phyloP scores from a whole-genome alignment of 176 grass and related monocot genomes.

The Carex parvula region DNA sequence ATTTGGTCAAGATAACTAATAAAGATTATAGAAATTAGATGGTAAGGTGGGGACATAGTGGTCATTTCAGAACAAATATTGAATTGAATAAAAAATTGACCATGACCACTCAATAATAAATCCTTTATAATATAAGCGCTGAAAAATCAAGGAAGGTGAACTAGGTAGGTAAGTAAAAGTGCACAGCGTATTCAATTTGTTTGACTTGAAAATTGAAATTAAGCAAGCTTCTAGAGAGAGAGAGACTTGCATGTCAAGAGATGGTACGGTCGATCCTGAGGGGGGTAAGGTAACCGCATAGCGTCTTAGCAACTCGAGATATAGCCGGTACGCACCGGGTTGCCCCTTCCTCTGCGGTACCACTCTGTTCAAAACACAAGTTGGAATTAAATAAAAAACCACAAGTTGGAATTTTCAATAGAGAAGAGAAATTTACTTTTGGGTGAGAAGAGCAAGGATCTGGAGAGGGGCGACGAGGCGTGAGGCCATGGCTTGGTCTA shows the following conservation, averaged over 20 bases:
- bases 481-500: slow-evolving; percentile 69
- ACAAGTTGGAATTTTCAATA: not conserved
- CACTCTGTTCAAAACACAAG: slow-evolving; percentile 42
- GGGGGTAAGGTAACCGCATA: slow-evolving; percentile 45
- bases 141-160: slow-evolving; percentile 12
- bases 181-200: not conserved
- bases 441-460: slow-evolving; percentile 80
- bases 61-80: not conserved
- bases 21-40: not conserved
- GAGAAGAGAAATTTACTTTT: slow-evolving; percentile 38
- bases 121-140: not conserved
- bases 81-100: not conserved
- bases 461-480: slow-evolving; percentile 69
- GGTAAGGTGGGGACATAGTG: not conserved
- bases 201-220: slow-evolving; percentile 16
- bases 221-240: not conserved
- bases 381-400: not conserved
- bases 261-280: slow-evolving; percentile 32
- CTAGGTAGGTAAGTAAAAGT: not conserved
- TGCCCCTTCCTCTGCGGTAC: slow-evolving; percentile 69
- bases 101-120: not conserved
- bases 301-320: slow-evolving; percentile 62
- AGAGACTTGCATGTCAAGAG: slow-evolving; percentile 62
- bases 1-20: slow-evolving; percentile 2
- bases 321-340: slow-evolving; percentile 77